These are phyloP conservation scores for Vaccinium darrowii DNA, from an alignment of 148 eudicot species.

Conservation along the genomic window DNA sequence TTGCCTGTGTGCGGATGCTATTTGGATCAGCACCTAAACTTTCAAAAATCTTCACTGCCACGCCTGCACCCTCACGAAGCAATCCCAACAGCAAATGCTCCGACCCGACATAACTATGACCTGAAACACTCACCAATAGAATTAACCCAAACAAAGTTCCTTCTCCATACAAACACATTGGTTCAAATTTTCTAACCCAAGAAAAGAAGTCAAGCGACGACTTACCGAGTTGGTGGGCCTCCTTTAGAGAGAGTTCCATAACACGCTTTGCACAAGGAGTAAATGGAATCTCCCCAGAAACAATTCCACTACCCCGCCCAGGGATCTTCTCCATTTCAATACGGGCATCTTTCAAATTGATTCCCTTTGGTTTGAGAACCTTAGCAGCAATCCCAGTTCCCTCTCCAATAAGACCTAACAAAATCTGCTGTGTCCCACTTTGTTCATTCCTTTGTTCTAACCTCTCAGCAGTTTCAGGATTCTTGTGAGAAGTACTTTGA, in stretches of 20 bases:
- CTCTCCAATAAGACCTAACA: conserved; percentile 94
- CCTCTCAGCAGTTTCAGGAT: no score
- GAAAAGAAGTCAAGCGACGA: not conserved
- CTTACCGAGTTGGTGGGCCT: conserved; percentile 88
- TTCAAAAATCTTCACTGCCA: conserved; percentile 86
- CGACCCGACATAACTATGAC: conserved; percentile 76
- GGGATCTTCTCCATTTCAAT: conserved; percentile 94
- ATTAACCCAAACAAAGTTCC: not conserved
- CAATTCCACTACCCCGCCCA: conserved; percentile 92
- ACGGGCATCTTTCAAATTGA: conserved; percentile 90
- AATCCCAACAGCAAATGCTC: conserved; percentile 93
- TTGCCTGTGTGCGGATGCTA: conserved; percentile 83
- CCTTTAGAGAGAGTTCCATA: conserved; percentile 84
- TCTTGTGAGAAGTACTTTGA: no score
- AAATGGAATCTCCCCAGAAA: conserved; percentile 88
- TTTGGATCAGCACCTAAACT: conserved; percentile 89
- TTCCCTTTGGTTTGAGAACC: conserved; percentile 94
- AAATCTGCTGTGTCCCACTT: conserved; percentile 82
- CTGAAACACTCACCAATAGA: conserved; percentile 23
- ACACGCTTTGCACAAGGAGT: conserved; percentile 97
- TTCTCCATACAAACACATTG: not conserved
- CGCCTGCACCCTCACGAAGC: conserved; percentile 98
- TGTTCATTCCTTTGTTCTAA: no score
- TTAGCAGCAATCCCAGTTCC: conserved; percentile 99
- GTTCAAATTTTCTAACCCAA: not conserved